Conservation (phyloP, 768 basidiomycete genomes). For the Boletus rubroflammeus region DNA sequence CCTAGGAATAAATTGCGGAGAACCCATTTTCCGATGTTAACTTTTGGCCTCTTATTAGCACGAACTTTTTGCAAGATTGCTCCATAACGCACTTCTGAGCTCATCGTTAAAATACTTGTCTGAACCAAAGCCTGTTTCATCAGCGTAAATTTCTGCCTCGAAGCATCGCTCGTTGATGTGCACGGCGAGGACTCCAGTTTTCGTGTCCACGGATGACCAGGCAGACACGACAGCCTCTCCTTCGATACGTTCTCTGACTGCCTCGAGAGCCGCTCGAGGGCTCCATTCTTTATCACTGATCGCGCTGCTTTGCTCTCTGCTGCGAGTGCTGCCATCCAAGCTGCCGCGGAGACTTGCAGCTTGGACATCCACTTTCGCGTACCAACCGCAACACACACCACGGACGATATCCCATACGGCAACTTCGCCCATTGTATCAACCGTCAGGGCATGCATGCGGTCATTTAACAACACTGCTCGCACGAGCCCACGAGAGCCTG, state of each 20-base stretch:
- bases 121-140: conserved; percentile 73
- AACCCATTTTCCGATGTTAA: conserved; percentile 92
- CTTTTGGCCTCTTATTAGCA: conserved; percentile 38
- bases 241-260: conserved; percentile 87
- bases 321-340: conserved; percentile 33
- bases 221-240: conserved; percentile 82
- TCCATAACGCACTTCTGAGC: conserved; percentile 59
- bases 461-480: conserved; percentile 83
- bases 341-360: conserved; percentile 51
- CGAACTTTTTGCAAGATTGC: background rate
- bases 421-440: conserved; percentile 85
- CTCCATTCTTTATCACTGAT: conserved; percentile 50
- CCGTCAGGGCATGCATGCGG: conserved; percentile 83
- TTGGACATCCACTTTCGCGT: conserved; percentile 60
- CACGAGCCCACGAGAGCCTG: conserved; percentile 78
- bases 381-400: conserved; percentile 71
- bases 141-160: conserved; percentile 93
- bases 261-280: conserved; percentile 81
- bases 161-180: conserved; percentile 87
- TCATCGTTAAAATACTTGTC: conserved; percentile 72
- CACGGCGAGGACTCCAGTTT: conserved; percentile 82
- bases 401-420: conserved; percentile 91
- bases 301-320: conserved; percentile 32
- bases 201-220: conserved; percentile 90
- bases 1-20: conserved; percentile 79